A percentile compares a stretch with the other conserved stretches of the same genome.
Conservation (phyloP, 345 rosid genomes). For the Dipteronia dyeriana region DNA sequence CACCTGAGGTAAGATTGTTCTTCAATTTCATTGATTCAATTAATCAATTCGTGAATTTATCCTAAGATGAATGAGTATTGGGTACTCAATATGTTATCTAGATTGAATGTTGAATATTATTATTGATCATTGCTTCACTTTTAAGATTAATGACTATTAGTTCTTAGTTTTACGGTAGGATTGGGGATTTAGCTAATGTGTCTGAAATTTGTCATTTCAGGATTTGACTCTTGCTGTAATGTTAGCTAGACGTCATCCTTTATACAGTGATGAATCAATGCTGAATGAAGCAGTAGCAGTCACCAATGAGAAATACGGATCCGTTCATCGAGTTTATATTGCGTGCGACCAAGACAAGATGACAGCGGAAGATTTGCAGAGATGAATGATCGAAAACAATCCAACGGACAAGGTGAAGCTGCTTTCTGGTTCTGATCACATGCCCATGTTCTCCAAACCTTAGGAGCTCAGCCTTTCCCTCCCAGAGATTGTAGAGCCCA, state of each 20-base stretch:
- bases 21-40: too few relatives aligned
- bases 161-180: too few relatives aligned
- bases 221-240: conserved; percentile 35
- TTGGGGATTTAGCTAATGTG: too few relatives aligned
- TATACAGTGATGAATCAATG: conserved; percentile 8
- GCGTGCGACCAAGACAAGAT: conserved; percentile 31
- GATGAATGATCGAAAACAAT: conserved; percentile 38
- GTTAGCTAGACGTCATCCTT: conserved; percentile 25
- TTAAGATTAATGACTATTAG: too few relatives aligned
- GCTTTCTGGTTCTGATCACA: conserved; percentile 45
- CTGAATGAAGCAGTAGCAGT: neutral
- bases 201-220: conserved; percentile 14
- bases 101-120: too few relatives aligned
- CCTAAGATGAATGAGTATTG: too few relatives aligned
- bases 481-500: neutral
- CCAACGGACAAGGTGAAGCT: conserved; percentile 36
- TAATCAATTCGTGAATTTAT: too few relatives aligned
- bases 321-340: conserved; percentile 33
- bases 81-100: too few relatives aligned
- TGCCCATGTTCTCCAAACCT: conserved; percentile 43
- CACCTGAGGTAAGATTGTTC: conserved; percentile 33
- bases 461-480: conserved; percentile 32
- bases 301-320: conserved; percentile 35
- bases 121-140: too few relatives aligned
- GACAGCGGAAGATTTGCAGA: conserved; percentile 17